These are phyloP conservation scores for Pachyrhizus erosus DNA, from an alignment of 306 rosid genomes.

Conservation along the genomic window DNA sequence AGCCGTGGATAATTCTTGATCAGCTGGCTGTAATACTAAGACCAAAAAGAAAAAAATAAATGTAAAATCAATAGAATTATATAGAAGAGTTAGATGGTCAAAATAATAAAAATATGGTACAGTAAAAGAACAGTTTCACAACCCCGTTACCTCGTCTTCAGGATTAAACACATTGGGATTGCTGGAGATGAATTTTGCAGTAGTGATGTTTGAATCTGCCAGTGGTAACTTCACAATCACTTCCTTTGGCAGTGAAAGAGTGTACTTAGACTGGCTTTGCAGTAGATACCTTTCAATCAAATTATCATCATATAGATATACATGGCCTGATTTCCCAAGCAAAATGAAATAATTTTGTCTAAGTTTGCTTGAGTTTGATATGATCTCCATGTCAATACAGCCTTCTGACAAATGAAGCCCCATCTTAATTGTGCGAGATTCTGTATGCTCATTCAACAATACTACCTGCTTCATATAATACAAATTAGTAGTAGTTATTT, in stretches of 20 bases:
- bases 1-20: conserved; percentile 65
- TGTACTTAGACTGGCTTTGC: conserved; percentile 73
- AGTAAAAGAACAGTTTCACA: background rate
- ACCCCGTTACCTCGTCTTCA: conserved; percentile 67
- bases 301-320: conserved; percentile 75
- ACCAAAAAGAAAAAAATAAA: conserved; percentile 34
- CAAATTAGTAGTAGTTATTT: background rate
- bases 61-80: conserved; percentile 20
- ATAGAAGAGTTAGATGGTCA: background rate
- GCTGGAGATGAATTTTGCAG: conserved; percentile 66
- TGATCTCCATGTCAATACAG: conserved; percentile 73
- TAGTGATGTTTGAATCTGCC: conserved; percentile 70
- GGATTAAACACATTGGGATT: conserved; percentile 47
- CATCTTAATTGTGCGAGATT: conserved; percentile 73
- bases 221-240: conserved; percentile 77
- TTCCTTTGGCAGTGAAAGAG: conserved; percentile 73
- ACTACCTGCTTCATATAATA: conserved; percentile 61
- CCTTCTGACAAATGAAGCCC: conserved; percentile 76
- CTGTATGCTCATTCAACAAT: conserved; percentile 78
- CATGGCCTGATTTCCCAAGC: conserved; percentile 78
- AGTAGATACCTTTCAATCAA: conserved; percentile 73
- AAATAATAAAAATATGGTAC: background rate
- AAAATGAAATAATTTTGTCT: conserved; percentile 67
- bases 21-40: conserved; percentile 66
- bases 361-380: conserved; percentile 67